A percentile compares a stretch with the other conserved stretches of the same genome.
These are phyloP conservation scores for Starmerella tilneyi DNA, from an alignment of 805 yeast species.

Conservation along the genomic window DNA sequence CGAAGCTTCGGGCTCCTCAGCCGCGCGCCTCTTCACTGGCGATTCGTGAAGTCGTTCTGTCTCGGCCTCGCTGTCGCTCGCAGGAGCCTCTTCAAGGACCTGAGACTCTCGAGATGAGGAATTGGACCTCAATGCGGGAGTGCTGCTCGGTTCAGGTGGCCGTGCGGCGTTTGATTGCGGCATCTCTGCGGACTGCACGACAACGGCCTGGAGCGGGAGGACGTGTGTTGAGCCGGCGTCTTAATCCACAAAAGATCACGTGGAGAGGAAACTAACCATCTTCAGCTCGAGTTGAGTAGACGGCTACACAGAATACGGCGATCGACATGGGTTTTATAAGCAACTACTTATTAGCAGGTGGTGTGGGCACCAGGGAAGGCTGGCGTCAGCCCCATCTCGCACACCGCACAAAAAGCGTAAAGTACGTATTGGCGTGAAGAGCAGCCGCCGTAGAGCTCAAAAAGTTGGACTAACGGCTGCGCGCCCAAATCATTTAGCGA, in stretches of 20 bases:
- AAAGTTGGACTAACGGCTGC: too few relatives aligned
- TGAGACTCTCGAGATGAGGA: neutral
- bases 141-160: constrained; percentile 8
- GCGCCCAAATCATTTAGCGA: too few relatives aligned
- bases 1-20: constrained; percentile 6
- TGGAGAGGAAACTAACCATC: too few relatives aligned
- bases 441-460: too few relatives aligned
- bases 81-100: constrained; percentile 9
- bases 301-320: too few relatives aligned
- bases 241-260: constrained; percentile 3
- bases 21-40: constrained; percentile 28
- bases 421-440: too few relatives aligned
- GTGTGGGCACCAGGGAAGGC: too few relatives aligned
- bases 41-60: constrained; percentile 69
- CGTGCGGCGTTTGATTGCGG: constrained; percentile 1
- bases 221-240: neutral
- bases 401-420: too few relatives aligned
- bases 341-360: too few relatives aligned
- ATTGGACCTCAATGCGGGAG: neutral
- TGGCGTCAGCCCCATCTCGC: too few relatives aligned
- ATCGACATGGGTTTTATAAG: too few relatives aligned
- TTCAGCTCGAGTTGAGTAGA: too few relatives aligned
- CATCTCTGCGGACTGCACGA: neutral
- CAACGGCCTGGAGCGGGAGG: neutral
- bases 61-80: constrained; percentile 62